A percentile compares a stretch with the other conserved stretches of the same genome.
Conservation (phyloP, 306 rosid genomes). For the Trichosanthes truncata region DNA sequence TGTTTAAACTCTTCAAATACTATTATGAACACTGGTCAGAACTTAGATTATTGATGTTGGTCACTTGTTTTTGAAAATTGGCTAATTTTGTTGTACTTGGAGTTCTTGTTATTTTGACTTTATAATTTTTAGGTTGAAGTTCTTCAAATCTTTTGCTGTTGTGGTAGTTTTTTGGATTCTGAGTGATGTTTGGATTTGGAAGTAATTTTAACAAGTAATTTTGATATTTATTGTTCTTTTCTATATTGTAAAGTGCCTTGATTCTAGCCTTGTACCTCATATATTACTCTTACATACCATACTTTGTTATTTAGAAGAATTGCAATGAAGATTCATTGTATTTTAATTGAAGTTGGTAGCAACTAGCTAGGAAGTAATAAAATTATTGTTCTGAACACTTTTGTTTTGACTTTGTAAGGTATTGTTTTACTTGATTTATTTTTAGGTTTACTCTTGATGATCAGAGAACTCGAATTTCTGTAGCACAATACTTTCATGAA, state of each 20-base stretch:
- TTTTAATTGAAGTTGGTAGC: not conserved
- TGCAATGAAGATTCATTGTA: not conserved
- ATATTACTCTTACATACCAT: not conserved
- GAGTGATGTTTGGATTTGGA: not conserved
- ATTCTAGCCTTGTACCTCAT: too few species aligned
- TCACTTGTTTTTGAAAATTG: not conserved
- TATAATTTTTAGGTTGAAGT: not conserved
- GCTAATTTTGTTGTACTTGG: not conserved
- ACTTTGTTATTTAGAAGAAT: not conserved
- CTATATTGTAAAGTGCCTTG: not conserved
- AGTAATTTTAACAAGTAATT: not conserved
- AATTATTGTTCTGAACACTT: not conserved
- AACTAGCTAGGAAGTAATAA: not conserved
- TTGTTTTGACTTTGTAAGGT: not conserved
- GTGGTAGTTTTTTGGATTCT: not conserved
- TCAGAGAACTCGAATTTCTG: not conserved
- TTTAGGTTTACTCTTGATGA: conserved; percentile 60
- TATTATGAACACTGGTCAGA: not conserved
- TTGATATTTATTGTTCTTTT: not conserved
- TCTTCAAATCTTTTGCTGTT: not conserved
- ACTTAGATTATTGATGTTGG: not conserved
- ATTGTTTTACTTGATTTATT: not conserved
- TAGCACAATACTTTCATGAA: conserved; percentile 40
- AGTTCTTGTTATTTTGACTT: not conserved
- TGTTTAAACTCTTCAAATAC: not conserved